Evolutionary conservation across 2,329 filamentous ascomycete genomes (phyloP).

Genomic region (Ophiosphaerella narmari): DNA sequence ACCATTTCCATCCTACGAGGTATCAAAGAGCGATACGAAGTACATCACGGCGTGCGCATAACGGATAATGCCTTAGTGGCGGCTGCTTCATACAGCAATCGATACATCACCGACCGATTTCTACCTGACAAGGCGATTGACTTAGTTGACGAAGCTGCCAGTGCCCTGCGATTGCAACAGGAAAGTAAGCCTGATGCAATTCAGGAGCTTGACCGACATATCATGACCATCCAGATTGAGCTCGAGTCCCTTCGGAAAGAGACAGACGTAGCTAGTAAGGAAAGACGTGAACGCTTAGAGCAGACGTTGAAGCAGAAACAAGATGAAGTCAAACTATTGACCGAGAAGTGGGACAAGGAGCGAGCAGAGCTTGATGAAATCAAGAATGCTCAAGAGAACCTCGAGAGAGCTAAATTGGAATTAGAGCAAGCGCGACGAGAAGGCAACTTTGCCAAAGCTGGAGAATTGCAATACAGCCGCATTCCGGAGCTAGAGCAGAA

Average conservation of each 20-base stretch:
- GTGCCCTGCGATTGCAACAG: conserved; percentile 86
- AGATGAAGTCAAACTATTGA: conserved; percentile 74
- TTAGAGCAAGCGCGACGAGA: conserved; percentile 85
- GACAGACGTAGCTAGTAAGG: conserved; percentile 84
- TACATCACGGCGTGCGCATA: conserved; percentile 94
- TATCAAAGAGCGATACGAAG: conserved; percentile 97
- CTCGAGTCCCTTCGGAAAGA: conserved; percentile 93
- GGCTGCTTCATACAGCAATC: conserved; percentile 88
- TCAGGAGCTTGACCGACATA: conserved; percentile 87
- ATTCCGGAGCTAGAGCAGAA: conserved; percentile 82
- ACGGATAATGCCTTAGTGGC: conserved; percentile 91
- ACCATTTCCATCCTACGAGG: conserved; percentile 94
- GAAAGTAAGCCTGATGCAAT: conserved; percentile 97
- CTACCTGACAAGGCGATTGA: conserved; percentile 97
- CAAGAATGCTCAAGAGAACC: conserved; percentile 84
- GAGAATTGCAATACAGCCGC: conserved; percentile 83
- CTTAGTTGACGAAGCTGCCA: conserved; percentile 92
- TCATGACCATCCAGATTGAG: conserved; percentile 97
- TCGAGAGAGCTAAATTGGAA: conserved; percentile 83
- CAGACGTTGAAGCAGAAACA: conserved; percentile 75
- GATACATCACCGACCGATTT: conserved; percentile 96
- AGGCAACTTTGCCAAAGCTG: conserved; percentile 88
- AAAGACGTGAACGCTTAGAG: conserved; percentile 85
- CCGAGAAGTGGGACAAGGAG: conserved; percentile 87
- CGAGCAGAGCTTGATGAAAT: conserved; percentile 82